Conservation (phyloP, 257 asterid species). For the Anisodus acutangulus region DNA sequence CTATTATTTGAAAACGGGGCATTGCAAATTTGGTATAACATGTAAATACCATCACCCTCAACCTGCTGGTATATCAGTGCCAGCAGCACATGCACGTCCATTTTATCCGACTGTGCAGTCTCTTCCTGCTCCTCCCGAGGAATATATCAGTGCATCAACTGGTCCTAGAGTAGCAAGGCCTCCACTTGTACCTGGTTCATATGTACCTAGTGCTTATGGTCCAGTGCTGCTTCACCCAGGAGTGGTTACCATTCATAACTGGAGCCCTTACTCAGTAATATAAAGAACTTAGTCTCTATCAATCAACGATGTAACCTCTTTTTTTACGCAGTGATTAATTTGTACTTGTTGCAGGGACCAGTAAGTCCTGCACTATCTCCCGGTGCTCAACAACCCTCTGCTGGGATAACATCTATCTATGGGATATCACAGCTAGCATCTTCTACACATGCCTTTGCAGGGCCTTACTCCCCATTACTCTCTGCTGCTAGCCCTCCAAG, state of each 20-base stretch:
- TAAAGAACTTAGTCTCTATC: constrained; percentile 18
- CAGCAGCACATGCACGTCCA: constrained; percentile 76
- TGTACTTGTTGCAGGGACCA: constrained; percentile 56
- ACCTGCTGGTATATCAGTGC: constrained; percentile 60
- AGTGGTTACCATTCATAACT: constrained; percentile 70
- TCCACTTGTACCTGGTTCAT: constrained; percentile 69
- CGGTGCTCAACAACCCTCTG: constrained; percentile 57
- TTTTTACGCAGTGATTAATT: constrained; percentile 33
- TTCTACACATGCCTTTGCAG: constrained; percentile 57
- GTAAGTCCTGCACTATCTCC: constrained; percentile 69
- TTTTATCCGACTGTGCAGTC: constrained; percentile 86
- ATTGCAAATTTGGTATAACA: constrained; percentile 82
- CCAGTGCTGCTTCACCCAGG: constrained; percentile 77
- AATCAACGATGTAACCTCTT: neutral
- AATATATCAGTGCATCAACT: constrained; percentile 53
- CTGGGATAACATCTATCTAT: constrained; percentile 56
- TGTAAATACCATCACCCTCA: constrained; percentile 96
- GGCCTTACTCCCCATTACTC: constrained; percentile 55
- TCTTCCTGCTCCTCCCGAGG: constrained; percentile 63
- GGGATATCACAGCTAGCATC: constrained; percentile 67
- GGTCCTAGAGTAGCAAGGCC: constrained; percentile 70
- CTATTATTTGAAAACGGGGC: constrained; percentile 97
- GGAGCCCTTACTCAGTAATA: constrained; percentile 76
- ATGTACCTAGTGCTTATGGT: constrained; percentile 74
- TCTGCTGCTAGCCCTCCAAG: constrained; percentile 53